phyloP scores from a whole-genome alignment of 768 basidiomycete genomes.

The Panaeolus papilionaceus region DNA sequence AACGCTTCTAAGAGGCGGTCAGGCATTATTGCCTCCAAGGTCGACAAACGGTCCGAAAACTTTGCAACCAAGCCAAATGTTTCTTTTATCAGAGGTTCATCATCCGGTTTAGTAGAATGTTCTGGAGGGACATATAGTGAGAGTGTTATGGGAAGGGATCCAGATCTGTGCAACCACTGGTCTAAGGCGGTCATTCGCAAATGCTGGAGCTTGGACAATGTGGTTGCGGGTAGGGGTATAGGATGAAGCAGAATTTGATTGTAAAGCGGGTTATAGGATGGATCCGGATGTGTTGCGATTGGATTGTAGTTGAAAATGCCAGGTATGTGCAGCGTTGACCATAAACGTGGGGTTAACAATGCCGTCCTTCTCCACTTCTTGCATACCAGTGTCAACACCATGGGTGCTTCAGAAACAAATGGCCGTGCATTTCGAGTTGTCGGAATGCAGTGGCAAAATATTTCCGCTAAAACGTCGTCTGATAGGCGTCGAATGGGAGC shows the following conservation, averaged over 20 bases:
- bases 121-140: neutral
- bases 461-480: conserved; percentile 8
- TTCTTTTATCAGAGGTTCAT: neutral
- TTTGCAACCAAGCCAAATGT: neutral
- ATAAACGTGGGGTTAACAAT: conserved; percentile 5
- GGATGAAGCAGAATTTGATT: neutral
- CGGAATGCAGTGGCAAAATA: conserved; percentile 9
- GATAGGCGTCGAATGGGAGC: neutral
- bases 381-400: conserved; percentile 14
- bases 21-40: too few relatives aligned
- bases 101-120: neutral
- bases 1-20: too few relatives aligned
- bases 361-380: neutral
- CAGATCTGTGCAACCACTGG: neutral
- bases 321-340: conserved; percentile 12
- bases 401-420: neutral
- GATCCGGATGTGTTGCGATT: neutral
- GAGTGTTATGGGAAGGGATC: neutral
- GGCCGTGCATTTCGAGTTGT: neutral
- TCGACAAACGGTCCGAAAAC: too few relatives aligned
- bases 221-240: neutral
- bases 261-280: neutral
- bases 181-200: neutral
- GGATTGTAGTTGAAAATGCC: neutral
- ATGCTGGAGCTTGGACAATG: neutral